Evolutionary conservation across 768 basidiomycete genomes (phyloP).

Genomic region (Pholiota molesta): DNA sequence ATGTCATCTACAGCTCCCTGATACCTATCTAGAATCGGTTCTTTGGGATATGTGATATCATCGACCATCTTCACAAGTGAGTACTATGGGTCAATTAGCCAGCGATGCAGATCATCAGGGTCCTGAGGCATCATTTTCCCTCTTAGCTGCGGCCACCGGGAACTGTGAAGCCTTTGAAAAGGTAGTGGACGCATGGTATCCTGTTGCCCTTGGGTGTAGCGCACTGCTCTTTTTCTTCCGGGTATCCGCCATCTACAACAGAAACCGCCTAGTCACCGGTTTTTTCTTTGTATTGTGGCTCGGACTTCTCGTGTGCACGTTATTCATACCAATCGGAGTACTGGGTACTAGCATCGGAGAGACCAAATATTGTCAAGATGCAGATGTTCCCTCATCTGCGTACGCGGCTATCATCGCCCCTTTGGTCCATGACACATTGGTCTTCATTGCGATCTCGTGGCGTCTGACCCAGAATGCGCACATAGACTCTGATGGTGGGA

Average conservation of each 20-base stretch:
- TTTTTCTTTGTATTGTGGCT: conserved; percentile 35
- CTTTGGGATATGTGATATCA: conserved; percentile 4
- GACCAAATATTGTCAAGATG: conserved; percentile 27
- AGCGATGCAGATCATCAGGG: not conserved
- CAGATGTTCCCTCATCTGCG: conserved; percentile 15
- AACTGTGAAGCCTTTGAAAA: conserved; percentile 11
- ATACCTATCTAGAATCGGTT: not conserved
- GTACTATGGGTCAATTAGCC: not conserved
- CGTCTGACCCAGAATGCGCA: conserved; percentile 22
- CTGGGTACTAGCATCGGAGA: conserved; percentile 21
- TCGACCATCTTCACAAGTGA: conserved; percentile 7
- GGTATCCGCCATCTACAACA: conserved; percentile 25
- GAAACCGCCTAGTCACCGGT: conserved; percentile 17
- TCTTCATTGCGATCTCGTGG: conserved; percentile 35
- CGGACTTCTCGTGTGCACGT: conserved; percentile 23
- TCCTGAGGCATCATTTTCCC: not conserved
- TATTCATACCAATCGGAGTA: conserved; percentile 26
- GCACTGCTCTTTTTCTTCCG: conserved; percentile 32
- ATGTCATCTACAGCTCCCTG: not conserved
- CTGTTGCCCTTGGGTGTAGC: conserved; percentile 20
- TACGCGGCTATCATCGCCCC: conserved; percentile 21
- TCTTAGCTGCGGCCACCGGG: conserved; percentile 20
- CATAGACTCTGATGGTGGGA: not conserved
- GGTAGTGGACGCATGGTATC: conserved; percentile 16
- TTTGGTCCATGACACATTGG: conserved; percentile 30